Evolutionary conservation across 441 rosid genomes (phyloP).

Genomic region (Pelargonium citronellum): DNA sequence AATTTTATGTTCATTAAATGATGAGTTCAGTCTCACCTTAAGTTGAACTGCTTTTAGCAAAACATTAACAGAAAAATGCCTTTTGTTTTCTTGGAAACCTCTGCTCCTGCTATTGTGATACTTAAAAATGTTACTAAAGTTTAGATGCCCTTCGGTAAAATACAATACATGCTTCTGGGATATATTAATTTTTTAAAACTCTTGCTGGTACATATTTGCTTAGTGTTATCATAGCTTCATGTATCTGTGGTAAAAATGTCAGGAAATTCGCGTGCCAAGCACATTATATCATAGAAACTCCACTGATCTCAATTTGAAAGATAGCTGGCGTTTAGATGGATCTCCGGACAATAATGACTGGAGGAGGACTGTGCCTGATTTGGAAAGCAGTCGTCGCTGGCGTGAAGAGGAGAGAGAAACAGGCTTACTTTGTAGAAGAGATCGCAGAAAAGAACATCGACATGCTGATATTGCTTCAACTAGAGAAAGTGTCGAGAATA

Average conservation of each 20-base stretch:
- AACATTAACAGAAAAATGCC: no score
- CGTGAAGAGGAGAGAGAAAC: constrained; percentile 98
- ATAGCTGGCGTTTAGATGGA: constrained; percentile 76
- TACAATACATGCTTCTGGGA: no score
- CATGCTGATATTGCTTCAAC: constrained; percentile 43
- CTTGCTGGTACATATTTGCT: no score
- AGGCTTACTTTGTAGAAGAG: constrained; percentile 73
- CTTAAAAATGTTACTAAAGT: no score
- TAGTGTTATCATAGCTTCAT: no score
- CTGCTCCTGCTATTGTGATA: no score
- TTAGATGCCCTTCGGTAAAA: no score
- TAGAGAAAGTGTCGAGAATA: constrained; percentile 50
- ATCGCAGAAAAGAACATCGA: constrained; percentile 69
- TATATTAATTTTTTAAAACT: no score
- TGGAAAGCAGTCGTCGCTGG: constrained; percentile 68
- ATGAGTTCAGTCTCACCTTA: no score
- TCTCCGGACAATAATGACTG: constrained; percentile 74
- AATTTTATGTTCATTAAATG: no score
- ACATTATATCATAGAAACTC: constrained; percentile 48
- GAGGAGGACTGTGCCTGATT: constrained; percentile 53
- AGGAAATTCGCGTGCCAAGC: constrained; percentile 65
- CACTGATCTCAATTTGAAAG: constrained; percentile 55
- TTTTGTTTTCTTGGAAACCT: no score
- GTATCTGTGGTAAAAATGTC: neutral
- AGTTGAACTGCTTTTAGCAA: no score